These are phyloP conservation scores for Croton setiger DNA, from an alignment of 441 rosid species.

Conservation along the genomic window DNA sequence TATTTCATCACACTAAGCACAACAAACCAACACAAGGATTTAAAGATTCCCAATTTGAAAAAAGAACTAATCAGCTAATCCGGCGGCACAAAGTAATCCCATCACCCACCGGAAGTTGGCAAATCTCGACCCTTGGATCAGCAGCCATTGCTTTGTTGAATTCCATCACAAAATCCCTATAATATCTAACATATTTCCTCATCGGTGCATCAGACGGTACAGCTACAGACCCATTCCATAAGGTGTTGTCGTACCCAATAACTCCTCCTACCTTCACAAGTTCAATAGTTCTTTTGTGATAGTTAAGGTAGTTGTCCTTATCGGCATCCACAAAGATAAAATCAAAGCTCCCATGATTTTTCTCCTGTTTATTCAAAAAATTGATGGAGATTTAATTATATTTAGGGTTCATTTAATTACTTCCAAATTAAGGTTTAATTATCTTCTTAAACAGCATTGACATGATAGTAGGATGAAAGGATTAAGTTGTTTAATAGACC, in stretches of 20 bases:
- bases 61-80: constrained; percentile 39
- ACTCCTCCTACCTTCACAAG: constrained; percentile 83
- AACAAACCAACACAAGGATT: no score
- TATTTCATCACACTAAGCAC: no score
- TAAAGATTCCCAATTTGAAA: no score
- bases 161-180: constrained; percentile 80
- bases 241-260: constrained; percentile 96
- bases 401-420: no score
- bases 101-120: constrained; percentile 93
- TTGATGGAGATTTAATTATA: no score
- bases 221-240: constrained; percentile 95
- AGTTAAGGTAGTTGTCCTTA: constrained; percentile 89
- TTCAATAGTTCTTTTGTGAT: constrained; percentile 75
- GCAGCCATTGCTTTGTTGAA: constrained; percentile 91
- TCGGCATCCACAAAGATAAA: constrained; percentile 97
- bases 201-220: constrained; percentile 81
- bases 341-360: constrained; percentile 70
- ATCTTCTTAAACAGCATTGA: no score
- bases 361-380: constrained; percentile 42
- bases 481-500: no score
- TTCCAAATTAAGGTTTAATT: no score
- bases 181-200: constrained; percentile 64
- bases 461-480: no score
- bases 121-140: constrained; percentile 97
- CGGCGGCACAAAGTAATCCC: constrained; percentile 98